Percentiles rank a stretch among this genome's conserved stretches.
Evolutionary conservation across 2,329 filamentous ascomycete species (phyloP).

Genomic region (Hypoxylon sp.): DNA sequence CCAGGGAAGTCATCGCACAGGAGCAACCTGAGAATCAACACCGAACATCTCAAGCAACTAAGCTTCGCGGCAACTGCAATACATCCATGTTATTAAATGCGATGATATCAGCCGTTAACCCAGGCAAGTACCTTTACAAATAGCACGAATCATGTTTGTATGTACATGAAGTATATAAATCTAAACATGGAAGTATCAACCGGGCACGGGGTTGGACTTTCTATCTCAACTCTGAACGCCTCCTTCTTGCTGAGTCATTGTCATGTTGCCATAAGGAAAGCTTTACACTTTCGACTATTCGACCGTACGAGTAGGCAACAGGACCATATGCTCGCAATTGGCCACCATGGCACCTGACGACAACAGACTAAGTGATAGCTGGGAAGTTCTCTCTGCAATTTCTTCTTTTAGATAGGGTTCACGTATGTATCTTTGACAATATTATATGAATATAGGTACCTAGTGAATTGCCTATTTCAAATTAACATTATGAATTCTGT

Average conservation of each 20-base stretch:
- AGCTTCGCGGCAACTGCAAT: neutral
- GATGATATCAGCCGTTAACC: neutral
- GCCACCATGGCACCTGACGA: neutral
- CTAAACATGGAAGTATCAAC: neutral
- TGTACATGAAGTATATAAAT: neutral
- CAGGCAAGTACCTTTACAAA: neutral
- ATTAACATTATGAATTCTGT: no score
- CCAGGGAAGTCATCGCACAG: neutral
- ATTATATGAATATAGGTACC: no score
- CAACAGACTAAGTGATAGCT: neutral
- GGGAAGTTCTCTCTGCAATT: neutral
- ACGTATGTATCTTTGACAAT: no score
- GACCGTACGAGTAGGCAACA: no score
- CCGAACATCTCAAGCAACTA: neutral
- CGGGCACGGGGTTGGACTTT: neutral
- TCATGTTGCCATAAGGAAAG: no score
- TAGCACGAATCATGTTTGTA: neutral
- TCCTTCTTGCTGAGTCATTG: neutral
- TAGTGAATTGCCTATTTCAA: no score
- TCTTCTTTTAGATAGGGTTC: no score
- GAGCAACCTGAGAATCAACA: neutral
- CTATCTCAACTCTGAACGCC: neutral
- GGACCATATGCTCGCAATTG: neutral
- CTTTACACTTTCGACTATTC: no score
- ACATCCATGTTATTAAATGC: neutral